Base-by-base conservation (phyloP, 169 alveolate species). In the Amoebophrya sp. region DNA sequence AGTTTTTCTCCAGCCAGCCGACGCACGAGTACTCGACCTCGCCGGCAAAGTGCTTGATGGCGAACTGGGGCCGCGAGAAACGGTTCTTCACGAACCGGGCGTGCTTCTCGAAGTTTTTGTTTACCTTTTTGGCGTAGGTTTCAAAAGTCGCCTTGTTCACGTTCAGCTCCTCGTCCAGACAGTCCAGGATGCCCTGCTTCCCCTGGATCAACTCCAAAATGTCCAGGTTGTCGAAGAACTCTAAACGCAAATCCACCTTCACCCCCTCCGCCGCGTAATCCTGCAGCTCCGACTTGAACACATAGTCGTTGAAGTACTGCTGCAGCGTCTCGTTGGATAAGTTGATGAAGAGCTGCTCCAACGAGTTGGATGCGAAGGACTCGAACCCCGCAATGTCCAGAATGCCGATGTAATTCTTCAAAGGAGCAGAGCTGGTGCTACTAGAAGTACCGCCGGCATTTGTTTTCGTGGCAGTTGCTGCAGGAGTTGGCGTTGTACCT, bases 351-450 rank as follows among this genome's bases (percentile, higher is more conserved):
- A 98, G 94, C 94, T 98, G 98, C 93, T 98, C 99, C 77, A 98
- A 96, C 88, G 98, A 95, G 95, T 98, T 98, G 90, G 96, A 97
- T 92, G 96, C 96, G 93, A 98, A 98, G 77, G 96, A 97, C 94
- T 98, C 99, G 95, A 98, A 98, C 0, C 99, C 99, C 94, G 97
- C 98, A 40, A 98, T 98, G 95, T 98, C 99, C 32, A 98, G 94
- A 10, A 89, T 96, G 32, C 99, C 99, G 92, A 98, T 47, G 66
- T 47, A 47, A 18, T 47, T 47, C 29, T 47, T 18, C 66, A 18
- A 12, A n/a, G n/a, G n/a, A n/a, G n/a, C n/a, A n/a, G n/a, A n/a
- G n/a, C n/a, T n/a, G n/a, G n/a, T n/a, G n/a, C n/a, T n/a, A n/a
- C n/a, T n/a, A n/a, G n/a, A n/a, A n/a, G n/a, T n/a, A n/a, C n/a